Conservation (phyloP, 1,139 yeast species). For the Candida sojae region DNA sequence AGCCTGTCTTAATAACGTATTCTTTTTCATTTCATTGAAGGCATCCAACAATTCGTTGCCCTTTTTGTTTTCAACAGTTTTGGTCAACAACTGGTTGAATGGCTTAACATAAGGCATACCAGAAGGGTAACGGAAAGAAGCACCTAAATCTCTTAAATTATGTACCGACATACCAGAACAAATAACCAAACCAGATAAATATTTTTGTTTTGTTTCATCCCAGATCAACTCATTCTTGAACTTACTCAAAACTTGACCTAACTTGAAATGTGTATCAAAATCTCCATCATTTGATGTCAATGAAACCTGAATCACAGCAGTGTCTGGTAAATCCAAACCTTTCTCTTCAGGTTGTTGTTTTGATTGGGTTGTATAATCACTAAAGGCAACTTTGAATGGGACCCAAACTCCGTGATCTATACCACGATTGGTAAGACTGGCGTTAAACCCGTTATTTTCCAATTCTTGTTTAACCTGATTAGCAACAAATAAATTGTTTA, state of each 20-base stretch:
- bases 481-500: conserved; percentile 44
- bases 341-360: conserved; percentile 19
- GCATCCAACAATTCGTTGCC: conserved; percentile 13
- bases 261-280: conserved; percentile 49
- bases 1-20: conserved; percentile 46
- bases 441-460: conserved; percentile 40
- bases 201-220: conserved; percentile 26
- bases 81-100: conserved; percentile 49
- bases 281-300: conserved; percentile 49
- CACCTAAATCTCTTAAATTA: conserved; percentile 58
- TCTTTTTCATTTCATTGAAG: conserved; percentile 16
- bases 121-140: conserved; percentile 17
- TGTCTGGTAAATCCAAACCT: conserved; percentile 51
- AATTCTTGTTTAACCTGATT: conserved; percentile 45
- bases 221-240: conserved; percentile 48
- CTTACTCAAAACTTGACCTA: conserved; percentile 56
- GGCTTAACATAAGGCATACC: conserved; percentile 50
- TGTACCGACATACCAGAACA: conserved; percentile 83
- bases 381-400: conserved; percentile 72
- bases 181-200: conserved; percentile 50
- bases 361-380: conserved; percentile 33
- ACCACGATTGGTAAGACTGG: conserved; percentile 55
- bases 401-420: conserved; percentile 86
- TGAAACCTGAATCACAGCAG: conserved; percentile 61
- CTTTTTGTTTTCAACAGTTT: conserved; percentile 24